Evolutionary conservation across 2,329 filamentous ascomycete genomes (phyloP), one percentile per base, ranked within the genome.

Genomic region (Aspergillus neoniger): DNA sequence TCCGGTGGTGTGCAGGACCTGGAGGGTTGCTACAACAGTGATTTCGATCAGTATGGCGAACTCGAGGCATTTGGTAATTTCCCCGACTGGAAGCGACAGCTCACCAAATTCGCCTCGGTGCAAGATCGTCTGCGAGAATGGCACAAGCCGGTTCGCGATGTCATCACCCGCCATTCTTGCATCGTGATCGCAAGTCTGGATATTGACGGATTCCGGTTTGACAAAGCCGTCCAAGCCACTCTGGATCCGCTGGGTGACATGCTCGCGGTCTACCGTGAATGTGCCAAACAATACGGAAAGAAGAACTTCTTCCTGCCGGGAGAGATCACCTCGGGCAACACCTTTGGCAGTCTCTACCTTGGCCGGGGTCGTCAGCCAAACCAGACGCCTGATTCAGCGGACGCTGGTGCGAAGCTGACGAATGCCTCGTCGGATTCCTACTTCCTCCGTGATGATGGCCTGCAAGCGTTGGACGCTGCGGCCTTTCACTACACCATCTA

Each of bases 121-220:
- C 86, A 89, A 72, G 86, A 89, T 73, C 85, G 86, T 67, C 77
- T 89, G 2, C 81, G 86, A 48, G 86, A 88, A 64, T 89, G 86
- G 86, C 69, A 80, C n/a, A 82, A 84, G 2, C 80, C 81, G 8
- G 85, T 88, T 0, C 75, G 81, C 30, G 78, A 81, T 49, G 84
- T 84, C 64, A 76, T 88, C 59, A 81, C 83, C 64, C 82, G 82
- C 49, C 86, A 87, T 67, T 86, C 85, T 1, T 88, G 86, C 72
- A 83, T 88, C 70, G 78, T 83, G 41, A 86, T 88, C 58, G 72
- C 77, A 19, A 83, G 81, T 63, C 76, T 88, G 14, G 86, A 88
- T 65, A 83, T 88, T 56, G 86, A 88, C 67, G 86, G 86, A 0
- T 87, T 86, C 69, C 82, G 86, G 57, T 86, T 87, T 72, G 86